Conservation (phyloP, 2,329 filamentous ascomycete species). For the Monilinia fructicola region DNA sequence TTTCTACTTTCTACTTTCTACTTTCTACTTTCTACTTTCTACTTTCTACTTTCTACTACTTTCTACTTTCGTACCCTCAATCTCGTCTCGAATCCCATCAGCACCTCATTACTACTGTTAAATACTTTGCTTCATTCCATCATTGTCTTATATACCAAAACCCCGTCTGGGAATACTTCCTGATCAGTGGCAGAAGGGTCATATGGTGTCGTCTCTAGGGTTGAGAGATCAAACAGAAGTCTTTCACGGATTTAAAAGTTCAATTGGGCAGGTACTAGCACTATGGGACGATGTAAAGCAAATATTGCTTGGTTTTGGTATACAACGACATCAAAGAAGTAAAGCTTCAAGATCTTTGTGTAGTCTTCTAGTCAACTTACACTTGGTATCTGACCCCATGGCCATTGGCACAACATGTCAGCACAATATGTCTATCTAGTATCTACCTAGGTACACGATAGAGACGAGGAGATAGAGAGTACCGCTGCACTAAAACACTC, state of each 20-base stretch:
- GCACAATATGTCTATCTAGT: no score
- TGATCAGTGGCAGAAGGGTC: neutral
- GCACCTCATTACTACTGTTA: neutral
- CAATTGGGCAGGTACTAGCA: neutral
- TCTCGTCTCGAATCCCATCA: neutral
- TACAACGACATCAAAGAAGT: neutral
- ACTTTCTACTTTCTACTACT: no score
- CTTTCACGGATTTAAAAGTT: neutral
- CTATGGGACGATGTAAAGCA: neutral
- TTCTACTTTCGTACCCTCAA: no score
- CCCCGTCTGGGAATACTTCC: neutral
- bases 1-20: no score
- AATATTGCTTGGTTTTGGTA: neutral
- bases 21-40: no score
- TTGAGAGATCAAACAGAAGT: neutral
- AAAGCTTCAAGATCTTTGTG: neutral
- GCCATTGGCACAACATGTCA: neutral
- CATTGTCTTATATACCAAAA: neutral
- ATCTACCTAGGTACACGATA: no score
- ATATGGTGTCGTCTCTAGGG: neutral
- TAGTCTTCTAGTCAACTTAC: neutral
- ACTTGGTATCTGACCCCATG: no score
- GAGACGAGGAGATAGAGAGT: no score
- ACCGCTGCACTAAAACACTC: no score
- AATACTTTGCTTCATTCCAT: neutral